A percentile compares a stretch with the other conserved stretches of the same genome.
Conservation (phyloP, 305 asterid genomes). For the Solanum aculeatissimum region DNA sequence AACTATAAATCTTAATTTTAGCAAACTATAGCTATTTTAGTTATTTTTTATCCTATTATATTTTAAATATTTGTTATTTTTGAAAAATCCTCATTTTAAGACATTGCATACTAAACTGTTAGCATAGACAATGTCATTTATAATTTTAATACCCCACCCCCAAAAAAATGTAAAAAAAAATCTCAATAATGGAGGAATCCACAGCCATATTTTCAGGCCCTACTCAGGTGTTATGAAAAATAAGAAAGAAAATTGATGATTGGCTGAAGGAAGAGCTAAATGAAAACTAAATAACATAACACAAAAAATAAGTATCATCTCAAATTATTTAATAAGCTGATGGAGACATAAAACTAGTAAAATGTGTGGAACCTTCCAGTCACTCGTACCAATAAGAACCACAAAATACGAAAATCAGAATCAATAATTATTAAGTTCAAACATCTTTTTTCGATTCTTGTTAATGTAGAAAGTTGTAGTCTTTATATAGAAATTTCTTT, state of each 20-base stretch:
- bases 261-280: background rate
- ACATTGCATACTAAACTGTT: background rate
- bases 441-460: background rate
- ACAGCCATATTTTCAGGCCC: background rate
- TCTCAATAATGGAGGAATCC: background rate
- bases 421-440: background rate
- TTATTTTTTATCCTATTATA: no score
- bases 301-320: background rate
- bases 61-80: no score
- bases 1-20: no score
- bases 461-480: no score
- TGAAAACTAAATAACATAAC: background rate
- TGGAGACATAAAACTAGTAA: background rate
- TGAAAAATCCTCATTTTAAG: no score
- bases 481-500: no score
- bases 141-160: background rate
- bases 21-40: no score
- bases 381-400: background rate
- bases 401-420: background rate
- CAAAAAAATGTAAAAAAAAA: background rate
- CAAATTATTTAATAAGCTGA: background rate
- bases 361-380: background rate
- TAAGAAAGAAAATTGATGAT: background rate
- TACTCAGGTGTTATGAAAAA: background rate
- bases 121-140: background rate